A percentile compares a stretch with the other conserved stretches of the same genome.
phyloP scores from a whole-genome alignment of 2,329 filamentous ascomycete species.

The Leptographium lundbergii region DNA sequence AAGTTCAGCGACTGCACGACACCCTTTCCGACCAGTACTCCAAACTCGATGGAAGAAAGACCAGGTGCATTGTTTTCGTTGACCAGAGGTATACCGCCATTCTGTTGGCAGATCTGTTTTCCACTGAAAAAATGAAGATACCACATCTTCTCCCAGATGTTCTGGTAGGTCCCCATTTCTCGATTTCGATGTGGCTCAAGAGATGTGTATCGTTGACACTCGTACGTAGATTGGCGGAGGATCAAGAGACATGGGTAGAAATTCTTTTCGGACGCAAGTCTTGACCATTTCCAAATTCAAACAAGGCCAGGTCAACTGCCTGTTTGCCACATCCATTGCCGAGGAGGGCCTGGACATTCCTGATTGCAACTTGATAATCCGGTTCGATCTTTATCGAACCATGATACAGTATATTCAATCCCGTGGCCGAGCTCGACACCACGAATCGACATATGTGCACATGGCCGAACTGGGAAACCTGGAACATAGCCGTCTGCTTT shows the following conservation, averaged over 20 bases:
- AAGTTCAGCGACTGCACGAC: constrained; percentile 48
- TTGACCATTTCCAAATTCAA: constrained; percentile 55
- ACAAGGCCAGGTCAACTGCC: constrained; percentile 45
- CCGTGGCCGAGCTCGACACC: constrained; percentile 69
- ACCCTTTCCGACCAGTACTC: constrained; percentile 53
- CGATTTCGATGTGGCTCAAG: neutral
- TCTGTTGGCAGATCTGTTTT: constrained; percentile 57
- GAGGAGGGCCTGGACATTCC: constrained; percentile 59
- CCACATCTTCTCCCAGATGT: constrained; percentile 46
- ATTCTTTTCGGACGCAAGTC: constrained; percentile 49
- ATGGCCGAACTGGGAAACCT: constrained; percentile 66
- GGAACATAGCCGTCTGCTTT: constrained; percentile 42
- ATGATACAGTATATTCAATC: constrained; percentile 95
- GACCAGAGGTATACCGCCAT: constrained; percentile 65
- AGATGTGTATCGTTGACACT: neutral
- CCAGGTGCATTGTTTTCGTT: constrained; percentile 74
- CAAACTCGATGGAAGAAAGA: constrained; percentile 38
- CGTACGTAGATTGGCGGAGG: constrained; percentile 5
- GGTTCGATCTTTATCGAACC: constrained; percentile 80
- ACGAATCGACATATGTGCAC: constrained; percentile 66
- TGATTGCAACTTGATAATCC: constrained; percentile 52
- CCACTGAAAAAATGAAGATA: constrained; percentile 38
- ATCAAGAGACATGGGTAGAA: constrained; percentile 7
- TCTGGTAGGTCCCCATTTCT: constrained; percentile 37
- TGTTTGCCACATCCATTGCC: constrained; percentile 54